Evolutionary conservation across 176 grass and related monocot species (phyloP).

Genomic region (Elymus sibiricus): DNA sequence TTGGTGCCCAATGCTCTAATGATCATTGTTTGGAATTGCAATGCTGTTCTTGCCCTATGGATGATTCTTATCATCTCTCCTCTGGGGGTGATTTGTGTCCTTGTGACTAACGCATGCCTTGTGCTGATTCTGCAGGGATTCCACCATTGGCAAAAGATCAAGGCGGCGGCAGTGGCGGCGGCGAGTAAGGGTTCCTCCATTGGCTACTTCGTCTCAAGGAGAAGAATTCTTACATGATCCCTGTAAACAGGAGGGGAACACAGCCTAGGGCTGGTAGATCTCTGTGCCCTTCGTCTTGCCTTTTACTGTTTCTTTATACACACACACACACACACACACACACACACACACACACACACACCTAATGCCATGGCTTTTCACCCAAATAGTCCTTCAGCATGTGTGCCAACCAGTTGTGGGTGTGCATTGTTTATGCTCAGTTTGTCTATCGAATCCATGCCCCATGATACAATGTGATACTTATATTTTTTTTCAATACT

Average conservation of each 20-base stretch:
- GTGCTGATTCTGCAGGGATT: conserved; percentile 21
- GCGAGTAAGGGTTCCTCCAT: conserved; percentile 12
- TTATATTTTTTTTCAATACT: conserved; percentile 1
- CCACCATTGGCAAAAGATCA: neutral
- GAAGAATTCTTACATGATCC: conserved; percentile 68
- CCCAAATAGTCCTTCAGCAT: conserved; percentile 21
- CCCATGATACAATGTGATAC: neutral
- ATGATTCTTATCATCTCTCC: neutral
- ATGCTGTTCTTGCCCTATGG: neutral
- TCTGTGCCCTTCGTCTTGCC: conserved; percentile 27
- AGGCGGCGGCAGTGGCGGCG: neutral
- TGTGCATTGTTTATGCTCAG: conserved; percentile 35
- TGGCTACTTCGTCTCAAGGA: conserved; percentile 13
- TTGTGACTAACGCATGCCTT: conserved; percentile 15
- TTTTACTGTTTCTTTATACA: conserved; percentile 33
- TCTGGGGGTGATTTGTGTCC: neutral
- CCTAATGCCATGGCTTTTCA: conserved; percentile 10
- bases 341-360: too few relatives aligned
- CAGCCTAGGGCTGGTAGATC: conserved; percentile 72
- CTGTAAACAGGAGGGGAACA: conserved; percentile 66
- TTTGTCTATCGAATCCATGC: conserved; percentile 34
- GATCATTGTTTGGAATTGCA: conserved; percentile 6
- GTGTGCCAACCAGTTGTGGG: conserved; percentile 22
- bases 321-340: too few relatives aligned
- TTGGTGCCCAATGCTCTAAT: neutral